Percentiles rank a stretch among this genome's conserved stretches.
Evolutionary conservation across 345 rosid species (phyloP).

Genomic region (Aquilaria sinensis): DNA sequence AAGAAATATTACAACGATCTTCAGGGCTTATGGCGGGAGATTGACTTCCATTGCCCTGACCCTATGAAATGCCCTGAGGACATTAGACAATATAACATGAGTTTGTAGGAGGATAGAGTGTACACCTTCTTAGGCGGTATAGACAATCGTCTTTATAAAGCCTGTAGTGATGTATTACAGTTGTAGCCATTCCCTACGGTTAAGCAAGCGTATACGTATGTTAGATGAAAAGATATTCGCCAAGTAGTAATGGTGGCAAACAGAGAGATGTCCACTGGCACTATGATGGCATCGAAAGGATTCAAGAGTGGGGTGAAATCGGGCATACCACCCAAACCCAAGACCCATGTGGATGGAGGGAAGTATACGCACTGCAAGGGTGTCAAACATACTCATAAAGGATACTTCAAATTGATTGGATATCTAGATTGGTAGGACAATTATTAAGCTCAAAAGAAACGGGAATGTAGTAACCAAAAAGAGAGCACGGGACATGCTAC

Average conservation of each 20-base stretch:
- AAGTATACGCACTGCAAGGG: not conserved
- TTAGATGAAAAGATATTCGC: not conserved
- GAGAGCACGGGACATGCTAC: not conserved
- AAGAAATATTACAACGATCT: not conserved
- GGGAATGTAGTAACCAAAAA: not conserved
- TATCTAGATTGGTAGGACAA: slow-evolving; percentile 14
- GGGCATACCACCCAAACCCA: too few species aligned
- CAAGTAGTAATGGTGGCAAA: not conserved
- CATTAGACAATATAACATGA: too few species aligned
- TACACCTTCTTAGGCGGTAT: too few species aligned
- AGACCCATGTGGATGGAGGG: not conserved
- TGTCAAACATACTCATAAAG: not conserved
- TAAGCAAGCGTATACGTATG: not conserved
- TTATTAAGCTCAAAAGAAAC: not conserved
- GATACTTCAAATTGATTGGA: slow-evolving; percentile 4
- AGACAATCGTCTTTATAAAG: too few species aligned
- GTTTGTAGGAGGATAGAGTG: too few species aligned
- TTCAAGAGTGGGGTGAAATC: too few species aligned
- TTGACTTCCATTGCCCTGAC: too few species aligned
- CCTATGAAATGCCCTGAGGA: too few species aligned
- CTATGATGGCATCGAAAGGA: too few species aligned
- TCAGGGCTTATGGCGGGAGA: not conserved
- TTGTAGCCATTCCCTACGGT: not conserved
- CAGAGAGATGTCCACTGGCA: not conserved
- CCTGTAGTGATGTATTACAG: not conserved